Base-by-base conservation (phyloP, 352 stramenopile genomes). In the Nothophytophthora sp. region DNA sequence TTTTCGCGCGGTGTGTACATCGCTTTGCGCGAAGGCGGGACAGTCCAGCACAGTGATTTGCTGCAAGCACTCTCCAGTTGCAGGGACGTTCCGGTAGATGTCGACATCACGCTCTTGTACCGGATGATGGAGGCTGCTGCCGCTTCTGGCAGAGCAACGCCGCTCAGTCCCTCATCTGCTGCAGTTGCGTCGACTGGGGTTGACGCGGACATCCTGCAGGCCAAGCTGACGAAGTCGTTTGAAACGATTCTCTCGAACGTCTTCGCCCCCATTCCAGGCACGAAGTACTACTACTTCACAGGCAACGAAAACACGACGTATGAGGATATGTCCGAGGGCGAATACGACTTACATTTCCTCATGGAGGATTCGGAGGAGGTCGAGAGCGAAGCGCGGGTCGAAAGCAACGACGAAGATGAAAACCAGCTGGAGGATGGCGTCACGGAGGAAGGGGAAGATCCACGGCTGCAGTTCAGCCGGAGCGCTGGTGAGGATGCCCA, bases 1-100 rank as follows among this genome's bases (percentile, higher is more conserved):
- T 96, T 96, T 44, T 93, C 86, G 35, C 79, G 85, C 42, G 86
- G 84, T 38, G 82, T 96, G 24, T 95, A 96, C 46, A 77, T 92
- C 27, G 73, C 85, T 8, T 50, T 96, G 13, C 76, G 86, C 22
- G 80, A 92, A 61, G 80, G 78, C 19, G 73, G 70, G n/a, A 43
- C 68, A 6, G 74, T 96, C 0, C 76, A 96, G 41, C 84, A 90
- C 40, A 93, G 77, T 33, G 86, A 96, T 66, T 68, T 96, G 55
- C 72, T 94, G 16, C 86, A 95, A 54, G 86, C 86, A 9, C 60
- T 96, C 12, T 93, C 82, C 20, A 95, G 82, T 44, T 96, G 86
- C 50, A 68, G 92, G 22, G 80, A 94, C 63, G 68, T 96, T 8
- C 81, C 86, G 10, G 59, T 95, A 33, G 86, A 96, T 66, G 50